Evolutionary conservation across 257 asterid species (phyloP).

Genomic region (Eucommia ulmoides): DNA sequence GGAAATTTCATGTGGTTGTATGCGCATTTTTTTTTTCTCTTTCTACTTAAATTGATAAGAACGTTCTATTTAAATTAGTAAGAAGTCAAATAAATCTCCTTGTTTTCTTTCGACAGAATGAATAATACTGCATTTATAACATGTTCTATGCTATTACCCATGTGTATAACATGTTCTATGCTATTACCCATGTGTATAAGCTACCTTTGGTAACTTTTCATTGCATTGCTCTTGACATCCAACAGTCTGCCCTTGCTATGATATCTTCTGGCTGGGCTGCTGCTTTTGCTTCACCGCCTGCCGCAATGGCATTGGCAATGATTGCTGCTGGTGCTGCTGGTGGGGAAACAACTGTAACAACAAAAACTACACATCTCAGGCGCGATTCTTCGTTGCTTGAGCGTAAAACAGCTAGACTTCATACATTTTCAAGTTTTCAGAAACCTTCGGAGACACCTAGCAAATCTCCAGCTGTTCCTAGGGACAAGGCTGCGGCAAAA

Average conservation of each 20-base stretch:
- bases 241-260: slow-evolving; percentile 96
- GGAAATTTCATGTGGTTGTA: no score
- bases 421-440: slow-evolving; percentile 92
- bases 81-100: no score
- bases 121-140: no score
- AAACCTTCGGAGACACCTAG: slow-evolving; percentile 68
- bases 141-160: no score
- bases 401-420: slow-evolving; percentile 68
- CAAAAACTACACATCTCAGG: slow-evolving; percentile 53
- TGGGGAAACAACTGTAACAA: slow-evolving; percentile 65
- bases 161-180: no score
- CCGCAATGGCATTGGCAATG: slow-evolving; percentile 97
- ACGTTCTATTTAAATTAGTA: no score
- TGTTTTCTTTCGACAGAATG: no score
- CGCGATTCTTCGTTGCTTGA: slow-evolving; percentile 93
- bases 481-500: slow-evolving; percentile 97
- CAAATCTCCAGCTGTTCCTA: slow-evolving; percentile 58
- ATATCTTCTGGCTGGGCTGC: slow-evolving; percentile 98
- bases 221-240: no score
- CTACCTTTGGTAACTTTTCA: no score
- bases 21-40: no score
- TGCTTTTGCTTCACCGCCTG: slow-evolving; percentile 98
- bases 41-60: no score
- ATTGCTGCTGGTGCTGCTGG: slow-evolving; percentile 99
- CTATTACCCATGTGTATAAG: no score